These are phyloP conservation scores for Microthyrium microscopicum DNA, from an alignment of 2,329 filamentous ascomycete genomes.

Conservation along the genomic window DNA sequence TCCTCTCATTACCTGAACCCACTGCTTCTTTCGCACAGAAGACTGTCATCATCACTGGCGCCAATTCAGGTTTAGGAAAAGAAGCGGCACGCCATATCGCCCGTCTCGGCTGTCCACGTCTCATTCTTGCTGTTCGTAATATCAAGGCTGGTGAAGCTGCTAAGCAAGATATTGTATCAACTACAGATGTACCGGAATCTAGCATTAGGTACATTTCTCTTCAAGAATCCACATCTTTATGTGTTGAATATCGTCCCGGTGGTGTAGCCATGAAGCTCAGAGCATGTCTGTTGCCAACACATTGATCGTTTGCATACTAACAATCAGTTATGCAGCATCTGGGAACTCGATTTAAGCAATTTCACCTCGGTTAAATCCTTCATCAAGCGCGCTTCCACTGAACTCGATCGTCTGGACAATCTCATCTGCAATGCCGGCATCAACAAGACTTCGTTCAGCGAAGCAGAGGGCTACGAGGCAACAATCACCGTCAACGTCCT, in stretches of 20 bases:
- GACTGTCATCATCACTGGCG: slow-evolving; percentile 31
- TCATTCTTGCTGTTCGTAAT: slow-evolving; percentile 31
- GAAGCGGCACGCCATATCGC: slow-evolving; percentile 29
- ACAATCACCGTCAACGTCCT: slow-evolving; percentile 26
- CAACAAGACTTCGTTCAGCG: slow-evolving; percentile 12
- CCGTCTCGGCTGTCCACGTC: slow-evolving; percentile 20
- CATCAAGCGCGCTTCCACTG: slow-evolving; percentile 11
- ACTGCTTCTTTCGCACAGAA: slow-evolving; percentile 20
- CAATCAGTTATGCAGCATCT: too few species aligned
- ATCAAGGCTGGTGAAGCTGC: slow-evolving; percentile 28
- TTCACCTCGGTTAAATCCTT: slow-evolving; percentile 23
- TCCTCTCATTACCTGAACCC: too few species aligned
- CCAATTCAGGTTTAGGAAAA: slow-evolving; percentile 30
- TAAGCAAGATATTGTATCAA: slow-evolving; percentile 21
- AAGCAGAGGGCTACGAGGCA: slow-evolving; percentile 15
- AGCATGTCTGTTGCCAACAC: too few species aligned
- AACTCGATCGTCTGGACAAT: slow-evolving; percentile 19
- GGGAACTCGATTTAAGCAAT: slow-evolving; percentile 26
- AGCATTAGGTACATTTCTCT: too few species aligned
- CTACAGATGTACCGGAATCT: slow-evolving; percentile 16
- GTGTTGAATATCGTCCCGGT: too few species aligned
- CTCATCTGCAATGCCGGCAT: slow-evolving; percentile 24
- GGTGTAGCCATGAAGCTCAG: too few species aligned
- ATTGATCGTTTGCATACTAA: too few species aligned
- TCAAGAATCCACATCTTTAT: too few species aligned